Base-by-base conservation (phyloP, 148 eudicot species). In the Diospyros lotus region DNA sequence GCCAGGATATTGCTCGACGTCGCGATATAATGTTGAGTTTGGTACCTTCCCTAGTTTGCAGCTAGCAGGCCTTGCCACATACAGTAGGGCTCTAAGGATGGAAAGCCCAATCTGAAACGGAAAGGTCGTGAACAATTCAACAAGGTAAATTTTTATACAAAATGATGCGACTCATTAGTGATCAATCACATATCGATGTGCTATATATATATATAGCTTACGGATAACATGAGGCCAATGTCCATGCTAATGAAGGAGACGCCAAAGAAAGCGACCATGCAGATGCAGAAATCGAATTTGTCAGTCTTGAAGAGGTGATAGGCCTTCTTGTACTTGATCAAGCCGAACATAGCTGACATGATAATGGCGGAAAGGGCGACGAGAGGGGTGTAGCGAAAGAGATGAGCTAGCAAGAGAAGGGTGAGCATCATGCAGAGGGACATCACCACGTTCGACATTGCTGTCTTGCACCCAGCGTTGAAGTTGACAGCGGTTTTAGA, bases 311-410 rank as follows among this genome's bases (percentile, higher is more conserved):
- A 88, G 6, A 92, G 83, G 70, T 88, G 93, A 76, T 68, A 79
- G 1, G 74, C 79, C 81, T 90, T 84, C 4, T 87, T 79, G 45
- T 84, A 95, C 66, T 95, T 89, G 13, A 95, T 85, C 38, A 95
- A 83, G 6, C 94, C 96, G 5, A 95, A 72, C 97, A 95, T 93
- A 0, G 99, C 99, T 17, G 96, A 83, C 84, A 88, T 91, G 74
- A 95, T 95, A 48, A 95, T 95, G 18, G 97, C 93, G 2, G 99
- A 88, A 15, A 95, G 93, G 3, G 91, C 93, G 4, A 92, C 99
- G 40, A 85, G 83, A 0, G 99, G 99, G 1, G 99, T 95, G 83
- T 95, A 88, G 48, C 89, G 88, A 63, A 95, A 95, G 58, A 95
- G 64, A 0, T 97, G 99, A 56, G 99, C 97, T 69, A 95, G 81